Conservation (phyloP, 305 asterid species). For the Fraxinus platypoda region DNA sequence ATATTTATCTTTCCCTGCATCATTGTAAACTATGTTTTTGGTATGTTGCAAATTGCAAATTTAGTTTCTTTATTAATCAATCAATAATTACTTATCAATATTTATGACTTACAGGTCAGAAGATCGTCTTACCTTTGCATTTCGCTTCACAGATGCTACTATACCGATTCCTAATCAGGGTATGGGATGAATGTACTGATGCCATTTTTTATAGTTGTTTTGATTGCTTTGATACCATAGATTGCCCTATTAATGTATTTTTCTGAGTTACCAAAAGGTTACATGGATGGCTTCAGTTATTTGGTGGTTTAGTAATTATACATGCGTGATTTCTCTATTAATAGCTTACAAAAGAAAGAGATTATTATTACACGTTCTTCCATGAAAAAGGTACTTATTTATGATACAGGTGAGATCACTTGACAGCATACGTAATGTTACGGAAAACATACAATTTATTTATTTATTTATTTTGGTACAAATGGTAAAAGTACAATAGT, state of each 20-base stretch:
- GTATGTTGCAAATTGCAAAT: background rate
- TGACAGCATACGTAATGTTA: conserved; percentile 7
- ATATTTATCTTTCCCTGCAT: conserved; percentile 20
- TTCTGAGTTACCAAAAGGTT: background rate
- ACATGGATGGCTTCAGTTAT: conserved; percentile 6
- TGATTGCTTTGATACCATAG: conserved; percentile 9
- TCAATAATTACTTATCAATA: background rate
- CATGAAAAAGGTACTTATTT: background rate
- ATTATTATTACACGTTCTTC: background rate
- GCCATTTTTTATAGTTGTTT: conserved; percentile 17
- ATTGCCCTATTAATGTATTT: conserved; percentile 14
- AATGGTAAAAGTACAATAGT: background rate
- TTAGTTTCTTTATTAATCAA: conserved; percentile 15
- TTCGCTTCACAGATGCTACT: conserved; percentile 94
- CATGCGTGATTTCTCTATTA: conserved; percentile 1
- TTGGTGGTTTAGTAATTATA: conserved; percentile 12
- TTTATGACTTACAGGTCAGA: conserved; percentile 65
- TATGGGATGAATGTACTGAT: conserved; percentile 37
- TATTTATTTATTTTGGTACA: background rate
- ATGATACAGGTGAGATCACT: background rate
- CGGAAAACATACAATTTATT: background rate
- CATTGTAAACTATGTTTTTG: conserved; percentile 15
- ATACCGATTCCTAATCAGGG: conserved; percentile 80
- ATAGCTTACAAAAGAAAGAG: conserved; percentile 14
- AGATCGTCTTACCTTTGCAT: conserved; percentile 94